A percentile compares a stretch with the other conserved stretches of the same genome.
Conservation (phyloP, 768 basidiomycete genomes). For the Russula ochroleuca region DNA sequence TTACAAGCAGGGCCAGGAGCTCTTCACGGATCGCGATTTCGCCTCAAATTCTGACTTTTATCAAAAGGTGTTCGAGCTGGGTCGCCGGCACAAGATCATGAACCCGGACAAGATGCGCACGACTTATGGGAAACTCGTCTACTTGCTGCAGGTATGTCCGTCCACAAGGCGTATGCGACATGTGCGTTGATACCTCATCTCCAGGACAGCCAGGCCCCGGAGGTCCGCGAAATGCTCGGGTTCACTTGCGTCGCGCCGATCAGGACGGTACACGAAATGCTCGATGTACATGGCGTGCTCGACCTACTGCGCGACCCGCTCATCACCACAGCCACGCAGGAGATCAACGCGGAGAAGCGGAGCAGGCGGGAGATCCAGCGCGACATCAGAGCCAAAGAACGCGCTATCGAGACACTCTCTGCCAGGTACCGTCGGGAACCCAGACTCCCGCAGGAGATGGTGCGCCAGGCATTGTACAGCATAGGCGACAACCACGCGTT, state of each 20-base stretch:
- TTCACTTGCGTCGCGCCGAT: slow-evolving; percentile 79
- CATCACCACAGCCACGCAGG: slow-evolving; percentile 70
- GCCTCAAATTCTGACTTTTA: slow-evolving; percentile 76
- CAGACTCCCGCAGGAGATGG: slow-evolving; percentile 57
- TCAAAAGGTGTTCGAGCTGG: slow-evolving; percentile 75
- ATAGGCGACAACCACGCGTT: slow-evolving; percentile 91
- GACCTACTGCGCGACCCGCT: slow-evolving; percentile 74
- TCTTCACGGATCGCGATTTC: slow-evolving; percentile 80
- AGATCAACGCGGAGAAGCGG: slow-evolving; percentile 70
- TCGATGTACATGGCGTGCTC: slow-evolving; percentile 61
- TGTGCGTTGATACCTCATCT: slow-evolving; percentile 23
- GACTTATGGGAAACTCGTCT: slow-evolving; percentile 83
- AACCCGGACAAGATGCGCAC: slow-evolving; percentile 90
- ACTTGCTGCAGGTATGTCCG: slow-evolving; percentile 64
- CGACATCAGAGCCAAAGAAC: slow-evolving; percentile 81
- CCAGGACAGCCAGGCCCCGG: slow-evolving; percentile 80
- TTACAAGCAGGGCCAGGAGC: slow-evolving; percentile 84
- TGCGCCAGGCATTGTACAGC: slow-evolving; percentile 78
- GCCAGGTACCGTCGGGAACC: slow-evolving; percentile 50
- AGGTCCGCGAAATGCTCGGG: slow-evolving; percentile 72
- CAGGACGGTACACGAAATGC: slow-evolving; percentile 62
- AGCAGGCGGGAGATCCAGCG: slow-evolving; percentile 74
- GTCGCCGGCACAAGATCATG: slow-evolving; percentile 85
- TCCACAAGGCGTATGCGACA: background rate
- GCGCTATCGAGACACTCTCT: slow-evolving; percentile 74